phyloP scores from a whole-genome alignment of 2,329 filamentous ascomycete genomes.

The Cadophora luteo-olivacea region DNA sequence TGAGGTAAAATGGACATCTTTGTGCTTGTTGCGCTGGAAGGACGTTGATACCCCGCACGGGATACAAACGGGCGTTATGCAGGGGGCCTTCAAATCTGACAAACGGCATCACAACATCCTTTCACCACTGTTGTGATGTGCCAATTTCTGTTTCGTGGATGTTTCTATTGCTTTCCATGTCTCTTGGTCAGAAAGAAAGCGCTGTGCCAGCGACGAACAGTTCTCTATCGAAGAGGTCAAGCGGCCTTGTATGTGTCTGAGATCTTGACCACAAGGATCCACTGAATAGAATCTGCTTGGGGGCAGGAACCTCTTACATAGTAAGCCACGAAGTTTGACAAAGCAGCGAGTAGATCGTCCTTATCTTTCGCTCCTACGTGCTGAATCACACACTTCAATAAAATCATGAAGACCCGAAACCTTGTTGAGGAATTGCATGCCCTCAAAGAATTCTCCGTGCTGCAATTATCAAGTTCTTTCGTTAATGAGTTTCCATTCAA shows the following conservation, averaged over 20 bases:
- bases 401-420: not conserved
- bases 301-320: not conserved
- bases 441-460: not conserved
- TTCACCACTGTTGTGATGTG: not conserved
- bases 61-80: not conserved
- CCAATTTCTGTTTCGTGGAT: not conserved
- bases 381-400: not conserved
- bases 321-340: not conserved
- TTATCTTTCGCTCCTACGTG: not conserved
- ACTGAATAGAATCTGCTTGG: not conserved
- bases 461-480: not conserved
- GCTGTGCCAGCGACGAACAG: too few species aligned
- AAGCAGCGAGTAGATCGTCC: not conserved
- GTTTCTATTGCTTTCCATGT: too few species aligned
- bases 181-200: too few species aligned
- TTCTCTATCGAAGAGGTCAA: too few species aligned
- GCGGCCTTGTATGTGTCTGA: too few species aligned
- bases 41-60: not conserved
- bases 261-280: too few species aligned
- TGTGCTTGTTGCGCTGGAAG: not conserved
- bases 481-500: not conserved
- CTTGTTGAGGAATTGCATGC: not conserved
- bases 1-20: not conserved
- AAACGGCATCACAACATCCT: not conserved
- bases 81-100: not conserved